phyloP scores from a whole-genome alignment of 2,329 filamentous ascomycete genomes.

The Epichloe gansuensis region DNA sequence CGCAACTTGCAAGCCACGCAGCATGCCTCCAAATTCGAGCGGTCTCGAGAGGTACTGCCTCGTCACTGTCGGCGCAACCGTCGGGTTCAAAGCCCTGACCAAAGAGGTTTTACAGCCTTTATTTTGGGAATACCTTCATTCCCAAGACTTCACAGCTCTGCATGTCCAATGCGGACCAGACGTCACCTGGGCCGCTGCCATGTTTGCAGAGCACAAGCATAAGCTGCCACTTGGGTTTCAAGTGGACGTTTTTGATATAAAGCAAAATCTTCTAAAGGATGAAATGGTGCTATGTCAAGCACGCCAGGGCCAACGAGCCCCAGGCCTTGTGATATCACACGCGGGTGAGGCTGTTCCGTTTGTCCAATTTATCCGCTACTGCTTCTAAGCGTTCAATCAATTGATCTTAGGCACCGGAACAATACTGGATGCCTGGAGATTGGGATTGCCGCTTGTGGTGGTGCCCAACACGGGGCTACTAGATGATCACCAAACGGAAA shows the following conservation, averaged over 20 bases:
- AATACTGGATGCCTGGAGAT: constrained; percentile 68
- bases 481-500: constrained; percentile 82
- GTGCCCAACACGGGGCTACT: constrained; percentile 75
- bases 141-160: constrained; percentile 55
- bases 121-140: constrained; percentile 50
- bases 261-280: constrained; percentile 22
- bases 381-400: neutral
- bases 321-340: constrained; percentile 76
- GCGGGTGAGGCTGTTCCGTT: constrained; percentile 49
- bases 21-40: constrained; percentile 3
- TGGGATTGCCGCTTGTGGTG: constrained; percentile 67
- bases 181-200: constrained; percentile 24
- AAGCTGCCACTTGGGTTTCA: constrained; percentile 15
- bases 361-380: neutral
- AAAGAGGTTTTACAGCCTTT: constrained; percentile 45
- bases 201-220: constrained; percentile 10
- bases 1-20: neutral
- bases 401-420: constrained; percentile 62
- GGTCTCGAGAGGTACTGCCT: constrained; percentile 43
- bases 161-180: constrained; percentile 71
- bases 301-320: constrained; percentile 30
- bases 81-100: constrained; percentile 64
- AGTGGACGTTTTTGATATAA: constrained; percentile 20
- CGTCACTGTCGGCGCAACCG: constrained; percentile 86
- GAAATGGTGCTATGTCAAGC: constrained; percentile 43